phyloP scores from a whole-genome alignment of 2,329 filamentous ascomycete species.

The Colletotrichum abscissum region DNA sequence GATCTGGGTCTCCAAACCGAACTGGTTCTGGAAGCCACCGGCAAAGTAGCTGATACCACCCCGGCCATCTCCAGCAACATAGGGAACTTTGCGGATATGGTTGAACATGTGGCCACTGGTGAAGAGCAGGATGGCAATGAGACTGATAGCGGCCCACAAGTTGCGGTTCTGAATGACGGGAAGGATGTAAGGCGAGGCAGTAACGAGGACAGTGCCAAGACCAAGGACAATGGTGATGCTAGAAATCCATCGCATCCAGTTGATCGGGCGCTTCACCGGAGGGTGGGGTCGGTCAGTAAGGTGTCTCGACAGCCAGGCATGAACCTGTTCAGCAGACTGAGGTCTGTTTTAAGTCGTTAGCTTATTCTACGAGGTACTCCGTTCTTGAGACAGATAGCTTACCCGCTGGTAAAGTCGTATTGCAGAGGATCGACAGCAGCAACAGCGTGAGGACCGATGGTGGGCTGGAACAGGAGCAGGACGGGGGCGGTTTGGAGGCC shows the following conservation, averaged over 20 bases:
- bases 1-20: conserved; percentile 94
- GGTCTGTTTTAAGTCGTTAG: conserved; percentile 60
- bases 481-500: conserved; percentile 95
- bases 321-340: conserved; percentile 80
- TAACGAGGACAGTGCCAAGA: conserved; percentile 73
- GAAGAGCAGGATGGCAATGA: conserved; percentile 92
- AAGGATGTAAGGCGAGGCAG: conserved; percentile 81
- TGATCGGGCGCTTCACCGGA: conserved; percentile 83
- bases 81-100: conserved; percentile 95
- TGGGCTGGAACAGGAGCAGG: conserved; percentile 88
- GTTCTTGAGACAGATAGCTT: conserved; percentile 44
- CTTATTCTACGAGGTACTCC: not conserved
- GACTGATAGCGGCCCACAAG: conserved; percentile 89
- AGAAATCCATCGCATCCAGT: conserved; percentile 82
- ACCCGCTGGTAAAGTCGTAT: conserved; percentile 89
- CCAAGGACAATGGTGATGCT: conserved; percentile 77
- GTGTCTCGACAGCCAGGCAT: conserved; percentile 82
- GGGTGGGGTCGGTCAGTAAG: conserved; percentile 84
- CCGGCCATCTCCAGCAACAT: conserved; percentile 84
- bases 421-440: conserved; percentile 75
- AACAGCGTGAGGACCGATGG: conserved; percentile 81
- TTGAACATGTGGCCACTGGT: conserved; percentile 99
- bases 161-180: conserved; percentile 91
- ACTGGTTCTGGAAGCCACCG: conserved; percentile 91
- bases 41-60: conserved; percentile 94